phyloP scores from a whole-genome alignment of 192 early-diverging fungal species.

The Coemansia sp. region DNA sequence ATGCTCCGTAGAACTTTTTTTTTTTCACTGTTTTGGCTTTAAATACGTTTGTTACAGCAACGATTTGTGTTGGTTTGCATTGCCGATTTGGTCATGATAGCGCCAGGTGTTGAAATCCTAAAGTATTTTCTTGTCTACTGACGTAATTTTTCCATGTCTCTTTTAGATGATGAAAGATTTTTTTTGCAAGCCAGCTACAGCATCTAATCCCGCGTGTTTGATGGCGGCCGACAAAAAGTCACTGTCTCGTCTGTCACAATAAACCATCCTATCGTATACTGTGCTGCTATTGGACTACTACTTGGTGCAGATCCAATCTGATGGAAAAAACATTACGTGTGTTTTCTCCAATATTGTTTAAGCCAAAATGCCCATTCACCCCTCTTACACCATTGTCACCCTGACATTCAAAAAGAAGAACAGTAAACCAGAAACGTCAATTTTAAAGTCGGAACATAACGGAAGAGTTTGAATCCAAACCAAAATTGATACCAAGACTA shows the following conservation, averaged over 20 bases:
- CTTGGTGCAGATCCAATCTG: neutral
- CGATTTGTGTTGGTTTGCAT: neutral
- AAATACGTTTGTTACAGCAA: neutral
- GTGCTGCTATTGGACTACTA: too few relatives aligned
- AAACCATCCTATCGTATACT: too few relatives aligned
- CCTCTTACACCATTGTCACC: neutral
- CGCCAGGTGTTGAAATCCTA: neutral
- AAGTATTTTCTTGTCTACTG: neutral
- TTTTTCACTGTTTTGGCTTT: neutral
- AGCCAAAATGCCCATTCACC: neutral
- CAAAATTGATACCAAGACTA: neutral
- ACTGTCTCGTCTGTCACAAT: too few relatives aligned
- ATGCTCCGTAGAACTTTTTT: neutral
- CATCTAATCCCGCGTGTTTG: too few relatives aligned
- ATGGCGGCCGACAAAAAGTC: too few relatives aligned
- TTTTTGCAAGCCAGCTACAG: too few relatives aligned
- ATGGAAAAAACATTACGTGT: neutral
- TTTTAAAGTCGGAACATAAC: neutral
- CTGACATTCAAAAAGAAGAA: neutral
- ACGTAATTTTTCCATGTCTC: neutral
- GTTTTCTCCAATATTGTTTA: neutral
- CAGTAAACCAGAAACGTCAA: slow-evolving; percentile 3
- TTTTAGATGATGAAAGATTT: too few relatives aligned
- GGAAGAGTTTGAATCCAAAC: neutral
- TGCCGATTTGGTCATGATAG: neutral